Conservation (phyloP, 225 moss, liverwort and hornwort genomes). For the Ulota crispa region DNA sequence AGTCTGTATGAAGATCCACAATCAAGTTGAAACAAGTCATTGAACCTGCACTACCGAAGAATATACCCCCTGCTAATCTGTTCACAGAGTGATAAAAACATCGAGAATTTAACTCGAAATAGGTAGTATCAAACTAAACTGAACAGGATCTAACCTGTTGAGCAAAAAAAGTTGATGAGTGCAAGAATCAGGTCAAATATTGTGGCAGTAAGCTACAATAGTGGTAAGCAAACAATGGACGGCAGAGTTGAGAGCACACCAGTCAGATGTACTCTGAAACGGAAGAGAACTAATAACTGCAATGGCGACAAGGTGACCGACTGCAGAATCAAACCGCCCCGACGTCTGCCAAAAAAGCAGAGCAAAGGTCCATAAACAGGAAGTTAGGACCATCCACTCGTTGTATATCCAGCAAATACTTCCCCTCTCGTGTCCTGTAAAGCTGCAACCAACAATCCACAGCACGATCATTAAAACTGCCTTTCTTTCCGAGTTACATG, state of each 20-base stretch:
- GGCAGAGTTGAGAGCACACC: slow-evolving; percentile 20
- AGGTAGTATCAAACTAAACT: slow-evolving; percentile 25
- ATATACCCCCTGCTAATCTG: slow-evolving; percentile 15
- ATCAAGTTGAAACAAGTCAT: background rate
- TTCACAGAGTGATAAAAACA: slow-evolving; percentile 7
- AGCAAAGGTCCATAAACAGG: slow-evolving; percentile 46
- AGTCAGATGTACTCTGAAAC: slow-evolving; percentile 8
- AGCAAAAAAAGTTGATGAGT: slow-evolving; percentile 23
- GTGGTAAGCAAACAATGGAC: background rate
- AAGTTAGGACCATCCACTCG: slow-evolving; percentile 43
- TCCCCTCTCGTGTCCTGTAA: slow-evolving; percentile 42
- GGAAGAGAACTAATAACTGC: background rate
- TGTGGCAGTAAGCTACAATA: slow-evolving; percentile 22
- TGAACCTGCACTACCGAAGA: slow-evolving; percentile 28
- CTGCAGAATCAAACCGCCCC: slow-evolving; percentile 38
- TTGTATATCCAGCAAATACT: slow-evolving; percentile 46
- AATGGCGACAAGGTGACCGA: background rate
- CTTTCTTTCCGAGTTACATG: background rate
- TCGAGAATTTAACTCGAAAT: slow-evolving; percentile 19
- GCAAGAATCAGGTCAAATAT: slow-evolving; percentile 33
- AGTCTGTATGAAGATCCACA: slow-evolving; percentile 26
- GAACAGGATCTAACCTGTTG: slow-evolving; percentile 19
- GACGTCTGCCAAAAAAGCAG: slow-evolving; percentile 38
- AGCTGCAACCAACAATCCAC: slow-evolving; percentile 35
- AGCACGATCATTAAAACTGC: background rate